These are phyloP conservation scores for Penicillium silybi DNA, from an alignment of 495 filamentous ascomycete species.

Conservation along the genomic window DNA sequence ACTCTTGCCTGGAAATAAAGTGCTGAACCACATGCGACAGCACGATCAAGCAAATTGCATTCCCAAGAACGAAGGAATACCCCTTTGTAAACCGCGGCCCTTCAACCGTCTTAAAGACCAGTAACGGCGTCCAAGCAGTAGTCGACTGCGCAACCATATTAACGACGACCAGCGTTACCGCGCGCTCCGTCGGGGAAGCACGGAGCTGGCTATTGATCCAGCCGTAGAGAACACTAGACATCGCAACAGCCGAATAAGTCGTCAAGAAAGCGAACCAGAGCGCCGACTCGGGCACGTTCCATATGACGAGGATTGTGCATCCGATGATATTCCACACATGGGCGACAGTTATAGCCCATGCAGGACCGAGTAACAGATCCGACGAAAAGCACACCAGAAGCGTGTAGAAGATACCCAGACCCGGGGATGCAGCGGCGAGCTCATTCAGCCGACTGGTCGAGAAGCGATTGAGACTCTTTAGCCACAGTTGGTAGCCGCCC, in stretches of 20 bases:
- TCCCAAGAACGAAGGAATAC: slow-evolving; percentile 44
- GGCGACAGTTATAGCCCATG: slow-evolving; percentile 42
- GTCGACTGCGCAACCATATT: slow-evolving; percentile 51
- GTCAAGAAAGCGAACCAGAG: slow-evolving; percentile 48
- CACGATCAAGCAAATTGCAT: slow-evolving; percentile 41
- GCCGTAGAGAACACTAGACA: slow-evolving; percentile 34
- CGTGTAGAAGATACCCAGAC: slow-evolving; percentile 44
- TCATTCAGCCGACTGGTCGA: slow-evolving; percentile 41
- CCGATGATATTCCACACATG: slow-evolving; percentile 40
- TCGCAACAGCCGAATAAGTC: slow-evolving; percentile 29
- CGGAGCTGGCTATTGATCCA: slow-evolving; percentile 49
- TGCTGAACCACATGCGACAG: slow-evolving; percentile 31
- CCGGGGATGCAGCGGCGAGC: slow-evolving; percentile 39
- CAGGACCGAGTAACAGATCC: slow-evolving; percentile 42
- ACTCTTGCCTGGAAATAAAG: slow-evolving; percentile 25
- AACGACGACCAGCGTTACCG: slow-evolving; percentile 48
- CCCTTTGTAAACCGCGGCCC: slow-evolving; percentile 47
- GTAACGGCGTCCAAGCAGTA: slow-evolving; percentile 31
- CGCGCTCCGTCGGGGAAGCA: slow-evolving; percentile 55
- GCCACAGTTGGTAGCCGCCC: slow-evolving; percentile 41
- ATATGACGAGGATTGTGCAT: slow-evolving; percentile 42
- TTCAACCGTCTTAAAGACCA: slow-evolving; percentile 43
- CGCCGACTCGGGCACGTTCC: slow-evolving; percentile 46
- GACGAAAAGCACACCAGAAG: slow-evolving; percentile 45
- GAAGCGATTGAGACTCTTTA: slow-evolving; percentile 38